Base-by-base conservation (phyloP, 768 basidiomycete genomes). In the Kwoniella newhampshirensis region DNA sequence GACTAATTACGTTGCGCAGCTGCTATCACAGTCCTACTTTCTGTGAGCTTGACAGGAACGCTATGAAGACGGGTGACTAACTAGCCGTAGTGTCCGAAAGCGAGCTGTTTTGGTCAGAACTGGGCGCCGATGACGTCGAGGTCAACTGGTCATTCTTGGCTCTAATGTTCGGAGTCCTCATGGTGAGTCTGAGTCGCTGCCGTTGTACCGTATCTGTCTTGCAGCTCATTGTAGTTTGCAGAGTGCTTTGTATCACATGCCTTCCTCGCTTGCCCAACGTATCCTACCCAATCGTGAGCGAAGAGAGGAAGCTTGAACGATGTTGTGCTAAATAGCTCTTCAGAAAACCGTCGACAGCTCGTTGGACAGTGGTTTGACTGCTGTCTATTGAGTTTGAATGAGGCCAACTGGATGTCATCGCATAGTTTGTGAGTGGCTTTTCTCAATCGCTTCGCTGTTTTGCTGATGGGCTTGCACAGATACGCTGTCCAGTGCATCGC, bases 71-170 rank as follows among this genome's bases (percentile, higher is more conserved):
- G 21, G 13, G 18, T n/a, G 49, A 4, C 4, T 2, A 23, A 2
- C 8, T 36, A 13, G 7, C 13, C n/a, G 6, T 8, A 52, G 59
- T 18, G 4, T 27, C 51, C 27, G 64, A 66, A 40, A 54, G 57
- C 44, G 60, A 66, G 17, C 50, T 59, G 11, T 66, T 66, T 37
- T 66, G 64, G 64, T 43, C 43, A 1, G 64, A 66, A 30, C 57
- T 57, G 7, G 54, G 50, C 1, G 35, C 60, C 39, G 60, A 57
- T 12, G 57, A 62, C 30, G 60, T 66, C 17, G 64, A 66, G 30
- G 53, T 66, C 42, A 66, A 66, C 54, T 59, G 52, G 51, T 23
- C 42, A 23, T 66, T 61, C 57, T 57, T 66, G 7, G 61, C 60
- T 2, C 44, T 66, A 18, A 39, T 62, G 3, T 66, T 56, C 28